These are phyloP conservation scores for Phytopythium kandeliae DNA, from an alignment of 352 stramenopile species.

Conservation along the genomic window DNA sequence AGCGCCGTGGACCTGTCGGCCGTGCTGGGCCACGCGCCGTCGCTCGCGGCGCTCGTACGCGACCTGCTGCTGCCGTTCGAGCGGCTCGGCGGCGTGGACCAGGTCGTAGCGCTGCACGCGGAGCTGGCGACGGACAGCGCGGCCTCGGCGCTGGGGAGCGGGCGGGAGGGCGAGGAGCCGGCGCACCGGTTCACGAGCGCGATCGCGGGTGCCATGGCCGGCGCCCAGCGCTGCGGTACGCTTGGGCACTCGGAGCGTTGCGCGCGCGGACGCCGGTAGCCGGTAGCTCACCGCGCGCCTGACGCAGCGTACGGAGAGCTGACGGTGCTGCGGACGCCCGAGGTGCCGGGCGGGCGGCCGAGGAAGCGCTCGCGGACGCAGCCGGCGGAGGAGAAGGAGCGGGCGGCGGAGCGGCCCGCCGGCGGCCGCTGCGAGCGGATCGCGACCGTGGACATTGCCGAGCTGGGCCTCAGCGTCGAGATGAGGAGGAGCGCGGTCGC, in stretches of 20 bases:
- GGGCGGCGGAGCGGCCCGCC: slow-evolving; percentile 1
- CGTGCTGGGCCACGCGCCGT: slow-evolving; percentile 23
- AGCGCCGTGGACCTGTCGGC: slow-evolving; percentile 30
- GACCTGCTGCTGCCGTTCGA: slow-evolving; percentile 43
- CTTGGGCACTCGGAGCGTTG: not conserved
- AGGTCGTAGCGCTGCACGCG: slow-evolving; percentile 24
- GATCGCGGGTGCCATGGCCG: slow-evolving; percentile 46
- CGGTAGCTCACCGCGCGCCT: not conserved
- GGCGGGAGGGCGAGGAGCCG: not conserved
- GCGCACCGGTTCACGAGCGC: slow-evolving; percentile 24
- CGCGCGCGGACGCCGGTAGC: not conserved
- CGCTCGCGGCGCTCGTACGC: slow-evolving; percentile 25
- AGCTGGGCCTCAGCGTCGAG: slow-evolving; percentile 19
- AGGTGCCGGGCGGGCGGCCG: not conserved
- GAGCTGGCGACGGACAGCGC: not conserved
- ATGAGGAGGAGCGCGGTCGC: slow-evolving; percentile 22
- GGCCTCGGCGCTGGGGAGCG: not conserved
- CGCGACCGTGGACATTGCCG: slow-evolving; percentile 15
- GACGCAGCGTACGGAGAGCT: slow-evolving; percentile 38
- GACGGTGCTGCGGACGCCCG: slow-evolving; percentile 17
- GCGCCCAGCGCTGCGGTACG: slow-evolving; percentile 31
- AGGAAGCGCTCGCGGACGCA: not conserved
- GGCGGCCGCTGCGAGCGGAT: slow-evolving; percentile 18
- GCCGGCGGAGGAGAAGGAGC: not conserved
- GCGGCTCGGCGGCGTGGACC: slow-evolving; percentile 27